phyloP scores from a whole-genome alignment of 2,329 filamentous ascomycete genomes.

The Botrytis pseudocinerea region DNA sequence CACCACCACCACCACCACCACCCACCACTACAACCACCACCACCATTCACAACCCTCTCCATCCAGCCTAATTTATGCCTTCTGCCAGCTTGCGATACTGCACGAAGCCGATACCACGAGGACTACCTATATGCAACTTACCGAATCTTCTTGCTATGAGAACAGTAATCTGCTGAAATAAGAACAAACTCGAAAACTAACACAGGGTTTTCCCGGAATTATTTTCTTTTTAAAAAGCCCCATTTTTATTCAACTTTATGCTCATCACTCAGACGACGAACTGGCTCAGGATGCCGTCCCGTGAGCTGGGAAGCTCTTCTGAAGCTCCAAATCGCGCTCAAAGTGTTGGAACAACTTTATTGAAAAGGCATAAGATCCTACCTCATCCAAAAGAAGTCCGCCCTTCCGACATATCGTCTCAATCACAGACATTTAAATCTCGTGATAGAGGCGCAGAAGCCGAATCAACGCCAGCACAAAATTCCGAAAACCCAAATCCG shows the following conservation, averaged over 20 bases:
- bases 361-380: slow-evolving; percentile 41
- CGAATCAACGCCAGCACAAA: slow-evolving; percentile 31
- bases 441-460: slow-evolving; percentile 36
- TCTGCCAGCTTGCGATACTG: slow-evolving; percentile 22
- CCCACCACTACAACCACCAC: neutral
- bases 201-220: slow-evolving; percentile 7
- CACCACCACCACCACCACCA: neutral
- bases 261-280: slow-evolving; percentile 40
- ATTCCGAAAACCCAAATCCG: slow-evolving; percentile 39
- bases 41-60: neutral
- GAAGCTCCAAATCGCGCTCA: slow-evolving; percentile 36
- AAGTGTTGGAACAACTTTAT: slow-evolving; percentile 33
- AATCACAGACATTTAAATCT: slow-evolving; percentile 30
- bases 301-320: slow-evolving; percentile 36
- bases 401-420: slow-evolving; percentile 27
- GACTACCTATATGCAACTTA: slow-evolving; percentile 18
- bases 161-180: slow-evolving; percentile 1
- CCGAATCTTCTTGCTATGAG: slow-evolving; percentile 12
- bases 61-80: neutral
- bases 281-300: slow-evolving; percentile 41
- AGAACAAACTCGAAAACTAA: neutral
- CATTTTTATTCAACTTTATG: slow-evolving; percentile 35
- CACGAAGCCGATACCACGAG: slow-evolving; percentile 21
- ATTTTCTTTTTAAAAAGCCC: neutral
- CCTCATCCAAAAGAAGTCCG: slow-evolving; percentile 39